Base-by-base conservation (phyloP, 176 grass and related monocot genomes). In the Melocanna baccifera region DNA sequence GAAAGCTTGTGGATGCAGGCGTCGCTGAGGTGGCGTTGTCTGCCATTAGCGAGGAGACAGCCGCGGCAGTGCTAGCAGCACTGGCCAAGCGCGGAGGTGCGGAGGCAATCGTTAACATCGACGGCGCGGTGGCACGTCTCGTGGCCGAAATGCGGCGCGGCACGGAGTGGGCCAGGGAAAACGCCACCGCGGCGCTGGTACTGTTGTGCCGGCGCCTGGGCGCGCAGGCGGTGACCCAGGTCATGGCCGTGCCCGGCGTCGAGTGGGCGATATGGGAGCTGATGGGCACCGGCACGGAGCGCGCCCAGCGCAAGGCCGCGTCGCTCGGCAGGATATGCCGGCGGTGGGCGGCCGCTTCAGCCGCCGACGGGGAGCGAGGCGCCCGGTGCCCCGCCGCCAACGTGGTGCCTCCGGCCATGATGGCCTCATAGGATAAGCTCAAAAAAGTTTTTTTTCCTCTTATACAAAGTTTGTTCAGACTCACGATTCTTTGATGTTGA, bases 241-340 rank as follows among this genome's bases (percentile, higher is more conserved):
- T 99, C 22, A 92, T 92, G 79, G 93, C 86, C 11, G 76, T 85
- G 45, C 81, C 93, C 5, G 91, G 96, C n/a, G 90, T 99, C 48
- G 96, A 99, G 81, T 99, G 96, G 93, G 86, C 91, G n/a, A 96
- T 99, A 23, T 99, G 96, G 96, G 96, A 96, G 82, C 82, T 96
- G 75, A 96, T 99, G 96, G 91, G 93, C 40, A 90, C 86, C 9
- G 96, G 96, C 3, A 94, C 96, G 68, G 96, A 99, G 12, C 83
- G 96, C 58, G 96, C 91, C 0, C 65, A 91, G 48, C 86, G 93
- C 0, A 99, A 99, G 96, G 96, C 96, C 4, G 93, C 96, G 50
- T 84, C 96, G 12, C 93, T 99, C 18, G 90, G 96, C 25, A 87
- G 96, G 85, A 94, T 99, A 5, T 99, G 88, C 78, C 93, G 96